A percentile compares a stretch with the other conserved stretches of the same genome.
These are phyloP conservation scores for Dispira parvispora DNA, from an alignment of 192 early-diverging fungal species.

Conservation along the genomic window DNA sequence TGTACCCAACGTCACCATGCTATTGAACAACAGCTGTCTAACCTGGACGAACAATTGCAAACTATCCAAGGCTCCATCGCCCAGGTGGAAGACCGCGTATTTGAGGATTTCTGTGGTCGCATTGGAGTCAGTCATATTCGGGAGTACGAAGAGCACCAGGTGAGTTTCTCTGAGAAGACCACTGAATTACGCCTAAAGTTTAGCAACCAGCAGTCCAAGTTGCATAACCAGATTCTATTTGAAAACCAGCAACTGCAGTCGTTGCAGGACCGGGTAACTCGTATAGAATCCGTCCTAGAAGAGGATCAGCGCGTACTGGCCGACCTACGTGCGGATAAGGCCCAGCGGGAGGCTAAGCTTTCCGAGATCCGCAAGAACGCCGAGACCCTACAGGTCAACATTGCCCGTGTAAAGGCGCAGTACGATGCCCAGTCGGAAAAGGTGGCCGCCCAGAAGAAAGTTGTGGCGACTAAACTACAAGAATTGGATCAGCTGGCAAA, in stretches of 20 bases:
- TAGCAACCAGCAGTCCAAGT: conserved; percentile 52
- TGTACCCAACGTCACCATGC: conserved; percentile 14
- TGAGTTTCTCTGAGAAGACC: conserved; percentile 48
- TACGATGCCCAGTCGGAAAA: conserved; percentile 37
- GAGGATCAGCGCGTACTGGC: conserved; percentile 22
- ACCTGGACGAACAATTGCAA: conserved; percentile 23
- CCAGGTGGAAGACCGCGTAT: conserved; percentile 45
- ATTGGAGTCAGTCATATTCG: conserved; percentile 64
- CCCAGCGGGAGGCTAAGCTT: conserved; percentile 32
- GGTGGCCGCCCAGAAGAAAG: conserved; percentile 37
- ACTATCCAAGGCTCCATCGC: conserved; percentile 28
- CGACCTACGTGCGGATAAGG: conserved; percentile 23
- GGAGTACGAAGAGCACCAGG: conserved; percentile 68
- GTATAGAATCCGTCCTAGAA: conserved; percentile 30
- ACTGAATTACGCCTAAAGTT: conserved; percentile 62
- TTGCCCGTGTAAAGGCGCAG: conserved; percentile 27
- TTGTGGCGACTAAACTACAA: conserved; percentile 35
- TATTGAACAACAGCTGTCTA: conserved; percentile 25
- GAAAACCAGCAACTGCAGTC: conserved; percentile 53
- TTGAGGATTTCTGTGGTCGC: conserved; percentile 58
- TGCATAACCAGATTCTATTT: conserved; percentile 67
- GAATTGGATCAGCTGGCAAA: conserved; percentile 48
- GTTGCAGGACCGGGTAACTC: conserved; percentile 37
- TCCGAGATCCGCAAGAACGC: conserved; percentile 23
- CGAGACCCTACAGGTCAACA: conserved; percentile 26